Percentiles rank a stretch among this genome's conserved stretches.
Conservation (phyloP, 2,329 filamentous ascomycete genomes). For the Arthroderma sp. region DNA sequence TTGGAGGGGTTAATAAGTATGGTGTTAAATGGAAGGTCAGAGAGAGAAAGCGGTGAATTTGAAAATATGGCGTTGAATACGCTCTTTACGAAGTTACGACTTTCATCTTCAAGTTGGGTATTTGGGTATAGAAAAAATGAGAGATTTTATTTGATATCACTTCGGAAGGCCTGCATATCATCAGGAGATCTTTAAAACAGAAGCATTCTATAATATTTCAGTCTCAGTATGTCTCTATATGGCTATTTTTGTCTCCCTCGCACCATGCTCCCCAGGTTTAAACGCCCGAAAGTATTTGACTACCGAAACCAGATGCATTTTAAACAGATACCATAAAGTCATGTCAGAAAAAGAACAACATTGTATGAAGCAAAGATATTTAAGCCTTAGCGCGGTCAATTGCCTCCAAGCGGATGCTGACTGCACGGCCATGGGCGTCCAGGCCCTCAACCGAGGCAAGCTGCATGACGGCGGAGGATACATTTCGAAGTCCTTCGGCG, state of each 20-base stretch:
- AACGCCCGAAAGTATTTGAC: too few relatives aligned
- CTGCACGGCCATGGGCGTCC: slow-evolving; percentile 74
- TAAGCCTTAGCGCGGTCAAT: slow-evolving; percentile 4
- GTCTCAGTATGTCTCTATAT: too few relatives aligned
- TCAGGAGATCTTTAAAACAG: too few relatives aligned
- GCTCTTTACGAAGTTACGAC: slow-evolving; percentile 1
- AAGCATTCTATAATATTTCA: too few relatives aligned
- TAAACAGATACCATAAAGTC: background rate
- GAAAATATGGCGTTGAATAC: background rate
- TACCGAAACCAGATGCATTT: too few relatives aligned
- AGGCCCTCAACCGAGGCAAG: slow-evolving; percentile 87
- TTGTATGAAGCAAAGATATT: background rate
- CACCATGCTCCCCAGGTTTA: too few relatives aligned
- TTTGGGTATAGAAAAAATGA: too few relatives aligned
- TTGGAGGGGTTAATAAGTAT: slow-evolving; percentile 50
- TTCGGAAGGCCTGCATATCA: too few relatives aligned
- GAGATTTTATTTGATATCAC: too few relatives aligned
- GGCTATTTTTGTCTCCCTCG: too few relatives aligned
- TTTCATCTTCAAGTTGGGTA: background rate
- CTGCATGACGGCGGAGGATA: slow-evolving; percentile 85
- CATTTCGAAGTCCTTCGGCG: slow-evolving; percentile 67
- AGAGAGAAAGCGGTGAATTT: slow-evolving; percentile 43
- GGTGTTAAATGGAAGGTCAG: slow-evolving; percentile 52
- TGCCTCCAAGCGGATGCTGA: slow-evolving; percentile 41
- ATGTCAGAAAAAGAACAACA: background rate